A percentile compares a stretch with the other conserved stretches of the same genome.
These are phyloP conservation scores for Insectozyma bohioensis DNA, from an alignment of 1,139 yeast genomes.

Conservation along the genomic window DNA sequence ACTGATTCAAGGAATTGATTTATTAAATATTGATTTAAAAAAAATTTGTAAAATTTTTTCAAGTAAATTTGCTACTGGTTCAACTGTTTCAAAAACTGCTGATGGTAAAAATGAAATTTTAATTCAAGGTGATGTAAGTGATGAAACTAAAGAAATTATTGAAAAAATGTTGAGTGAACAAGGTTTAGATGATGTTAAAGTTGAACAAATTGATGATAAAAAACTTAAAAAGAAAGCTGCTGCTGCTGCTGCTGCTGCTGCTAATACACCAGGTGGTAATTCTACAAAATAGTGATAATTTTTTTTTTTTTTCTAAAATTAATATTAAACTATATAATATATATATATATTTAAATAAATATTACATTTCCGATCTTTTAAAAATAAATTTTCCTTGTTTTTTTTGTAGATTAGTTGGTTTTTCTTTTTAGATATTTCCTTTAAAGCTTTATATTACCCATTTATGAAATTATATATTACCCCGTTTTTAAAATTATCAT, in stretches of 20 bases:
- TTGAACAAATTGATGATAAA: constrained; percentile 82
- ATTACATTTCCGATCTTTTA: no score
- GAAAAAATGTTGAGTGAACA: constrained; percentile 72
- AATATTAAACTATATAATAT: no score
- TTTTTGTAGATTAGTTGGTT: no score
- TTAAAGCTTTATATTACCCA: no score
- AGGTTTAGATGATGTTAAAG: constrained; percentile 81
- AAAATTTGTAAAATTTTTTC: constrained; percentile 91
- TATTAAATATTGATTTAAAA: constrained; percentile 85
- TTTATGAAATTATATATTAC: no score
- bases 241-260: constrained; percentile 9
- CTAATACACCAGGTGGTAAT: background rate
- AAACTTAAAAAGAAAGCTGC: constrained; percentile 59
- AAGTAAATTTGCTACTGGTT: constrained; percentile 94
- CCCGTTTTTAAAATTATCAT: no score
- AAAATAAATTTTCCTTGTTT: no score
- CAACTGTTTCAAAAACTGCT: constrained; percentile 87
- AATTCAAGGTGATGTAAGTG: constrained; percentile 94
- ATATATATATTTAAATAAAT: no score
- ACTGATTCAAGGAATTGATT: constrained; percentile 85
- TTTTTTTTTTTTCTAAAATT: constrained; percentile 1
- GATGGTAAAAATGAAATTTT: constrained; percentile 91
- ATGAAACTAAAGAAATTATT: constrained; percentile 81
- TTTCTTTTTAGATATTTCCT: no score
- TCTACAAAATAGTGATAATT: no score